Base-by-base conservation (phyloP, 345 rosid species). In the thale cress (Arabidopsis thaliana) region DNA sequence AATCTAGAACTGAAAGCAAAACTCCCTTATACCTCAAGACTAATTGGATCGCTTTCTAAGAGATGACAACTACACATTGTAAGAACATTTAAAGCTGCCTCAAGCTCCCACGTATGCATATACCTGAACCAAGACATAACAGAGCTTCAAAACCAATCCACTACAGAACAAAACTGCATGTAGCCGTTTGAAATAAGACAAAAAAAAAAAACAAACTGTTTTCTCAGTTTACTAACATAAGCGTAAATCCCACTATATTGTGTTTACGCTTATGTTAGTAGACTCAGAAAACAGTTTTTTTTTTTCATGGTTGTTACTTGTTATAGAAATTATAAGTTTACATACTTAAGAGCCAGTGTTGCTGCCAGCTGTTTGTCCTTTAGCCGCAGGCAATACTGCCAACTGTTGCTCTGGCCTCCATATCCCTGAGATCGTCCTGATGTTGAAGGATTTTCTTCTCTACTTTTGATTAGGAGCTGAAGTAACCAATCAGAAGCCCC, bases 21-120 rank as follows among this genome's bases (percentile, higher is more conserved):
- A 55, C 48, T 25, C 62, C 53, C 42, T 41, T 65, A n/a, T 71
- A 94, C 98, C 96, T 94, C 92, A 78, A 69, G 74, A 67, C 86
- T 87, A 52, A 85, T 33, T 46, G 87, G 88, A 81, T 94, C 90
- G 9, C 78, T 79, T 65, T 84, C 83, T 67, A 83, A 75, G 67
- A 91, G 87, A 84, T 94, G 97, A 76, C 96, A 94, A 78, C 97
- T 81, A 86, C 97, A 94, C 98, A 94, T 94, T 59, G 98, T 91
- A 72, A 91, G 96, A 79, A 91, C 93, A 79, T 94, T 96, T 78
- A 94, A 76, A 46, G 93, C 97, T 32, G 95, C 91, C 79, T 90
- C 84, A 53, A 90, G 96, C 80, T 91, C 97, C 98, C 98, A 94
- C 57, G 88, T 74, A 78, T 86, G 85, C 88, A 94, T 84, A 78